Conservation (phyloP, 2,329 filamentous ascomycete genomes). For the Aphanoascus verrucosus region DNA sequence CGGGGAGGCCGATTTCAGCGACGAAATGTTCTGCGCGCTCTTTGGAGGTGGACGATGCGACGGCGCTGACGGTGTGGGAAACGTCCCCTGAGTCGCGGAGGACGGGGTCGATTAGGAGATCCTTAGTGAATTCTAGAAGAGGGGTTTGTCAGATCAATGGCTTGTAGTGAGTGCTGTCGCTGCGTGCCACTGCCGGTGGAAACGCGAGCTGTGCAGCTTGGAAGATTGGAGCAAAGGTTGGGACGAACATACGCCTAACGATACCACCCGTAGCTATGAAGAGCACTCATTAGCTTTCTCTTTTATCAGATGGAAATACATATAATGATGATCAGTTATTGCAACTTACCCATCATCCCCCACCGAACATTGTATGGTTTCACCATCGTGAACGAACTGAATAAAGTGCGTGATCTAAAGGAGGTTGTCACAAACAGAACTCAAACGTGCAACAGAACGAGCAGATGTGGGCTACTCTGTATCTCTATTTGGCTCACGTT, state of each 20-base stretch:
- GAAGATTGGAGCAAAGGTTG: neutral
- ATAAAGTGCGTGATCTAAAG: neutral
- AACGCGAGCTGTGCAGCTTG: neutral
- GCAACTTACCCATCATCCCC: slow-evolving; percentile 36
- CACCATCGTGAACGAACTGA: slow-evolving; percentile 21
- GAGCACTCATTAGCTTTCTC: neutral
- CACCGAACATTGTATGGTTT: slow-evolving; percentile 30
- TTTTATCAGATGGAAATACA: neutral
- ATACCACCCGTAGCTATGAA: slow-evolving; percentile 36
- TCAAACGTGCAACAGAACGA: too few species aligned
- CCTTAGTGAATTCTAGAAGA: slow-evolving; percentile 53
- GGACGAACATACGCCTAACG: slow-evolving; percentile 26
- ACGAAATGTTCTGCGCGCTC: slow-evolving; percentile 63
- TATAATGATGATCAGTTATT: neutral
- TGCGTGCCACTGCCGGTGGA: too few species aligned
- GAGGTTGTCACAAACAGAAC: neutral
- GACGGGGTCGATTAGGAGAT: slow-evolving; percentile 64
- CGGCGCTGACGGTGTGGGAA: slow-evolving; percentile 65
- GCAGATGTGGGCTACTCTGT: too few species aligned
- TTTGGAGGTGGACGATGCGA: slow-evolving; percentile 64
- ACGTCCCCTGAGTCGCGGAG: slow-evolving; percentile 61
- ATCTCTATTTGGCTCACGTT: too few species aligned
- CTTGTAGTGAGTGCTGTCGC: too few species aligned
- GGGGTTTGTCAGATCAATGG: neutral
- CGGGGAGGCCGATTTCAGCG: slow-evolving; percentile 56